These are phyloP conservation scores for Tranzscheliella williamsii DNA, from an alignment of 1,284 basidiomycete species.

Conservation along the genomic window DNA sequence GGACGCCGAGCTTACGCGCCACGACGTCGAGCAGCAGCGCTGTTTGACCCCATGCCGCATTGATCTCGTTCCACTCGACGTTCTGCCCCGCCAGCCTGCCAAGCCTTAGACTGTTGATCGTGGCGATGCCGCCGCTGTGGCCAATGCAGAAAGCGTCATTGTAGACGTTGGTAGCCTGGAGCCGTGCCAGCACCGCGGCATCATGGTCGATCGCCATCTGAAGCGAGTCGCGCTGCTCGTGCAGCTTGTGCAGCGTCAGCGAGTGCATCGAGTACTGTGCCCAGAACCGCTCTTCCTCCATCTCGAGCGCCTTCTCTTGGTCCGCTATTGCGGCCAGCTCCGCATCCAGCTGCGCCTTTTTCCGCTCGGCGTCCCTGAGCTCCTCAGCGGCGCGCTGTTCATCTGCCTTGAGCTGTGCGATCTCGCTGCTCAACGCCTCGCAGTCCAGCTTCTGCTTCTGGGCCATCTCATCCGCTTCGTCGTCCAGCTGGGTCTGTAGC, in stretches of 20 bases:
- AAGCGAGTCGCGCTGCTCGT: slow-evolving; percentile 72
- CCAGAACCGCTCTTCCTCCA: slow-evolving; percentile 87
- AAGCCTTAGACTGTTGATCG: slow-evolving; percentile 91
- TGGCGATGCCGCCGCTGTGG: slow-evolving; percentile 84
- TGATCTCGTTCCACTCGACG: slow-evolving; percentile 96
- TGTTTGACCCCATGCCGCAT: slow-evolving; percentile 97
- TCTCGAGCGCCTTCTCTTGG: slow-evolving; percentile 74
- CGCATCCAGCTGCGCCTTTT: slow-evolving; percentile 67
- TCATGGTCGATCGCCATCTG: slow-evolving; percentile 67
- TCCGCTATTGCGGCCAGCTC: slow-evolving; percentile 74
- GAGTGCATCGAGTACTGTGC: slow-evolving; percentile 74
- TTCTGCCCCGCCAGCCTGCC: slow-evolving; percentile 74
- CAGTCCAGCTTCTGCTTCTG: slow-evolving; percentile 4
- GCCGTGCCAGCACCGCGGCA: slow-evolving; percentile 71
- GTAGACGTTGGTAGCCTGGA: slow-evolving; percentile 94
- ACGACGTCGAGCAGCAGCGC: slow-evolving; percentile 88
- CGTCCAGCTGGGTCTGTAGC: slow-evolving; percentile 4
- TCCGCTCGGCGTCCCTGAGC: slow-evolving; percentile 44
- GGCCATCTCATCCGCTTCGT: slow-evolving; percentile 2
- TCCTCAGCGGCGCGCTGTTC: slow-evolving; percentile 18
- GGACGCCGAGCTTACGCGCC: slow-evolving; percentile 28
- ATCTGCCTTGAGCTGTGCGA: slow-evolving; percentile 29
- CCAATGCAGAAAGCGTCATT: slow-evolving; percentile 98
- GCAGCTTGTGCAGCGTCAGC: slow-evolving; percentile 70
- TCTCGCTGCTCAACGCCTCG: slow-evolving; percentile 10